Percentiles rank a stretch among this genome's conserved stretches.
Evolutionary conservation across 2,329 filamentous ascomycete species (phyloP).

Genomic region (Penicillium corylophilum): DNA sequence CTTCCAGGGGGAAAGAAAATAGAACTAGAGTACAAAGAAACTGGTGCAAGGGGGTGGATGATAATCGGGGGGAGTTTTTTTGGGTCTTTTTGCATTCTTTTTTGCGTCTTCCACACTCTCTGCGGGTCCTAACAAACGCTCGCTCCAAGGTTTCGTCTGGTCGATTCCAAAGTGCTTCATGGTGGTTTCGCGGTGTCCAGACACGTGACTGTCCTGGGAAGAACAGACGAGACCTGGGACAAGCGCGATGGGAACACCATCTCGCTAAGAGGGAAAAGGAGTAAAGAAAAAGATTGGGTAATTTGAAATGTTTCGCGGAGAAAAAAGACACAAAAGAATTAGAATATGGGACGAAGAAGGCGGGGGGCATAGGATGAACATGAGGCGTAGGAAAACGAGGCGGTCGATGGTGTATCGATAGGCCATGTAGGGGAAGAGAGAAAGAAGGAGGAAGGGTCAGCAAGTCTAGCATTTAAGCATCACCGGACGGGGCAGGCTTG

Average conservation of each 20-base stretch:
- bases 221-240: neutral
- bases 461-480: conserved; percentile 28
- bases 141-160: neutral
- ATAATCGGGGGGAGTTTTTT: too few relatives aligned
- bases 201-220: neutral
- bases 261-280: conserved; percentile 20
- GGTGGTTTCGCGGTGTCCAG: neutral
- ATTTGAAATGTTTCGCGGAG: conserved; percentile 23
- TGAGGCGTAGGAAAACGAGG: conserved; percentile 17
- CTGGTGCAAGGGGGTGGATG: conserved; percentile 6
- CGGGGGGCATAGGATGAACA: conserved; percentile 11
- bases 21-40: conserved; percentile 32
- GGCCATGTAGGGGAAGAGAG: conserved; percentile 12
- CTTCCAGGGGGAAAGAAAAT: conserved; percentile 21
- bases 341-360: neutral
- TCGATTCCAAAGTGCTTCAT: neutral
- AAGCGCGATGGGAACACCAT: conserved; percentile 5
- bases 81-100: conserved; percentile 19
- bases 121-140: conserved; percentile 6
- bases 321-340: conserved; percentile 14
- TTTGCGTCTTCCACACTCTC: conserved; percentile 14
- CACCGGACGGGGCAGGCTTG: conserved; percentile 36
- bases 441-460: conserved; percentile 9
- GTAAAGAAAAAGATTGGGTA: conserved; percentile 17
- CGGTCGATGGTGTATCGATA: conserved; percentile 13